Conservation (phyloP, 257 asterid genomes). For the Nicotiana sylvestris region DNA sequence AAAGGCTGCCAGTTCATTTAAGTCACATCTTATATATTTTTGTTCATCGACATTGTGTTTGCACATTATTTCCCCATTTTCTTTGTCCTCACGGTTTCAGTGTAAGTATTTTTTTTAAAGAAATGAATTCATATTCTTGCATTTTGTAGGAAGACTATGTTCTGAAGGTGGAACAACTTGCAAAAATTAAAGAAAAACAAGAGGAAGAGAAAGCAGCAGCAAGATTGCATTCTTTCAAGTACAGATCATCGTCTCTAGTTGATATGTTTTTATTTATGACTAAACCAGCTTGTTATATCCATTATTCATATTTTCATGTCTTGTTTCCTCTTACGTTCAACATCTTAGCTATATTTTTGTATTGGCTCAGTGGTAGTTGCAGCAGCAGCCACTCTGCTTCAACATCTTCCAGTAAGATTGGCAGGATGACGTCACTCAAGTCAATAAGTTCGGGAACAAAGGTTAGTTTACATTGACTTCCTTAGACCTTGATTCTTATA, state of each 20-base stretch:
- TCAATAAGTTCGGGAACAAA: constrained; percentile 52
- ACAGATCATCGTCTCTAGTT: constrained; percentile 22
- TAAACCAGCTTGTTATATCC: background rate
- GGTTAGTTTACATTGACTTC: constrained; percentile 30
- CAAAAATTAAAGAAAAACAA: constrained; percentile 71
- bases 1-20: background rate
- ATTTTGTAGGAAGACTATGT: constrained; percentile 59
- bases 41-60: background rate
- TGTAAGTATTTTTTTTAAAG: background rate
- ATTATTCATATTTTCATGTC: background rate
- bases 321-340: background rate
- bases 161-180: constrained; percentile 73
- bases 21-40: background rate
- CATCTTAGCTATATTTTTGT: constrained; percentile 4
- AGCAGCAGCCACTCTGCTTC: constrained; percentile 28
- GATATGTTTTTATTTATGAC: constrained; percentile 5
- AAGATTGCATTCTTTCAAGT: constrained; percentile 84
- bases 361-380: constrained; percentile 51
- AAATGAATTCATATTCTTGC: constrained; percentile 1
- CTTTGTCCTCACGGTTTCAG: background rate
- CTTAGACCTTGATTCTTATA: background rate
- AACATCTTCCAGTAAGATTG: constrained; percentile 29
- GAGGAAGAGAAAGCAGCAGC: constrained; percentile 68
- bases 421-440: constrained; percentile 47
- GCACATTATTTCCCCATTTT: background rate